Percentiles rank a stretch among this genome's conserved stretches.
Evolutionary conservation across 2,329 filamentous ascomycete species (phyloP).

Genomic region (Epichloe baconii): DNA sequence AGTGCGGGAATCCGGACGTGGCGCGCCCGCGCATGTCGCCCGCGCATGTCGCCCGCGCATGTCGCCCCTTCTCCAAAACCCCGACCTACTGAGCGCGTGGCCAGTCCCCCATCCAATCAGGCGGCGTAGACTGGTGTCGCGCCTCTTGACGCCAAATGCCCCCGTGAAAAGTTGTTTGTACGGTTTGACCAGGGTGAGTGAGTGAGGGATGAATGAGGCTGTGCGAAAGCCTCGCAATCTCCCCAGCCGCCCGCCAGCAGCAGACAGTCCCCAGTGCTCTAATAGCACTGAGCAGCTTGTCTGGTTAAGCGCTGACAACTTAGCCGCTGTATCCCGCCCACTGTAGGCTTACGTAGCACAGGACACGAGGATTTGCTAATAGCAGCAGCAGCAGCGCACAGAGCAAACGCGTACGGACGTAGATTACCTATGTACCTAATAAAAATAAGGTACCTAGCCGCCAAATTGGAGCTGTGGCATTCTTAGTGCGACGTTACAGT

Average conservation of each 20-base stretch:
- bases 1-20: neutral
- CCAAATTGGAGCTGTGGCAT: neutral
- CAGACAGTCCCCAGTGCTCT: too few species aligned
- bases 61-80: neutral
- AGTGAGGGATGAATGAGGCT: neutral
- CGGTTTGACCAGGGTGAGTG: too few species aligned
- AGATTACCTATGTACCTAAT: too few species aligned
- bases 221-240: neutral
- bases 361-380: neutral
- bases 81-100: neutral
- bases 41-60: neutral
- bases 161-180: neutral
- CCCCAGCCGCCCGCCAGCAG: conserved; percentile 1
- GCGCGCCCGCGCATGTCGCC: neutral
- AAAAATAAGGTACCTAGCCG: neutral
- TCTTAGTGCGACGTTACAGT: neutral
- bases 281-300: neutral
- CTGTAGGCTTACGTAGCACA: neutral
- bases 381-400: neutral
- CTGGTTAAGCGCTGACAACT: neutral
- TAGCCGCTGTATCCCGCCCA: neutral
- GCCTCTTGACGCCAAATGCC: neutral
- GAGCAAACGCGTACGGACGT: too few species aligned
- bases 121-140: neutral
- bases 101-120: neutral